Base-by-base conservation (phyloP, 306 rosid species). In the Morella rubra region DNA sequence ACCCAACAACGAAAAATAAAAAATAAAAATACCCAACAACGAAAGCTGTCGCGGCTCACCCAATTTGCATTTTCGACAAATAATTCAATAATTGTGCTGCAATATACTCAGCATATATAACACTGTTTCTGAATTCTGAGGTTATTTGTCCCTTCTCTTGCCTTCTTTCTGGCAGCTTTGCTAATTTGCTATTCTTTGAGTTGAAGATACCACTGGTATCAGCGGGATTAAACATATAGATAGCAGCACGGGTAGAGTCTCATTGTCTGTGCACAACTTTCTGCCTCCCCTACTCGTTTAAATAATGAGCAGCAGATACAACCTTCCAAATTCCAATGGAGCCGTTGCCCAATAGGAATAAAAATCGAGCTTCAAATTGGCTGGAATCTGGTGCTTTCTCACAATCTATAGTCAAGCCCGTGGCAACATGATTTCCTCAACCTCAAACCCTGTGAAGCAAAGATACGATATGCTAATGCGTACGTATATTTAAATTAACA, bases 301-400 rank as follows among this genome's bases (percentile, higher is more conserved):
- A 22, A 44, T 13, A 74, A 42, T 32, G 37, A 32, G 37, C 73
- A 65, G 65, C 54, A 54, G 56, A 75, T 68, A 55, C 46, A 81
- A 49, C 88, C 75, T 76, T 82, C 72, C 84, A 49, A 67, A 77
- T 58, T 73, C 52, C 77, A 68, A 40, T 51, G 49, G 77, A 65
- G 83, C 44, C 85, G 76, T 81, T 75, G 79, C 73, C 81, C 55
- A 11, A 9, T 20, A 10, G 58, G 37, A 14, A 6, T 3, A 2
- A 45, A 46, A 75, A 54, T 76, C 79, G 78, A 78, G 66, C 47
- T 69, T 78, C 68, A 78, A 55, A 68, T 54, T 44, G 58, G 65
- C 42, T 44, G 37, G 59, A 19, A 53, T 53, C 19, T 15, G 51
- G 11, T 65, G 44, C 46, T 27, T 9, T 6, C 14, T 13, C 18